phyloP scores from a whole-genome alignment of 805 yeast species.

The Yarrowia phangngaensis region DNA sequence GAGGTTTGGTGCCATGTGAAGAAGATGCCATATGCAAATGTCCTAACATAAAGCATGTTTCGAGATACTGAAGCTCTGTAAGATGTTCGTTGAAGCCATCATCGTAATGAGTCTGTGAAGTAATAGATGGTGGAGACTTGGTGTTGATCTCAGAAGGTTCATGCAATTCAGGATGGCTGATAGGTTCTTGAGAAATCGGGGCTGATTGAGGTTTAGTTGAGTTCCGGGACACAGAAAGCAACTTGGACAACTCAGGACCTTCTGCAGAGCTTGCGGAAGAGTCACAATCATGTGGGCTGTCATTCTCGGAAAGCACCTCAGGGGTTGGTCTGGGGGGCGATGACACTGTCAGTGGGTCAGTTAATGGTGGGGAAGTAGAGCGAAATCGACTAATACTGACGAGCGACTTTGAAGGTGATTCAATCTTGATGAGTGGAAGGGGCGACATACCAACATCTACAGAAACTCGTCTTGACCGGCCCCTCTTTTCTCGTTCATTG shows the following conservation, averaged over 20 bases:
- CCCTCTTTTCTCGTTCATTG: conserved; percentile 7
- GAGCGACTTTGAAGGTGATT: conserved; percentile 12
- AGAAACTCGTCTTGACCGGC: too few relatives aligned
- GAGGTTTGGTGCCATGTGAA: conserved; percentile 20
- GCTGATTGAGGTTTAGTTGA: too few relatives aligned
- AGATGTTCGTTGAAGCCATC: conserved; percentile 22
- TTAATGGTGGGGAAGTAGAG: conserved; percentile 19
- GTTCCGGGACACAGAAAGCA: conserved; percentile 9
- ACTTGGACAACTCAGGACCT: conserved; percentile 19
- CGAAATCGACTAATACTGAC: conserved; percentile 1
- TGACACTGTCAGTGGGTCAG: too few relatives aligned
- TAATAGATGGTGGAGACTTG: too few relatives aligned
- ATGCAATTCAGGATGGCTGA: too few relatives aligned
- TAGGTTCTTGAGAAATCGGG: too few relatives aligned
- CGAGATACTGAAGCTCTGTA: conserved; percentile 23
- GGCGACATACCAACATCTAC: conserved; percentile 8
- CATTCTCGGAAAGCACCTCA: conserved; percentile 4
- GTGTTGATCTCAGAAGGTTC: too few relatives aligned
- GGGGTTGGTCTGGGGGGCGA: conserved; percentile 6
- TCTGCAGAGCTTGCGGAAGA: conserved; percentile 18
- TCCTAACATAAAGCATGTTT: conserved; percentile 26
- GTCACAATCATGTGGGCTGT: conserved; percentile 14
- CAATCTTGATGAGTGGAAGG: conserved; percentile 4
- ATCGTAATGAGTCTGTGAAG: conserved; percentile 5
- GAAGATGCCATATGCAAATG: conserved; percentile 26